Conservation (phyloP, 768 basidiomycete genomes). For the Panaeolus papilionaceus region DNA sequence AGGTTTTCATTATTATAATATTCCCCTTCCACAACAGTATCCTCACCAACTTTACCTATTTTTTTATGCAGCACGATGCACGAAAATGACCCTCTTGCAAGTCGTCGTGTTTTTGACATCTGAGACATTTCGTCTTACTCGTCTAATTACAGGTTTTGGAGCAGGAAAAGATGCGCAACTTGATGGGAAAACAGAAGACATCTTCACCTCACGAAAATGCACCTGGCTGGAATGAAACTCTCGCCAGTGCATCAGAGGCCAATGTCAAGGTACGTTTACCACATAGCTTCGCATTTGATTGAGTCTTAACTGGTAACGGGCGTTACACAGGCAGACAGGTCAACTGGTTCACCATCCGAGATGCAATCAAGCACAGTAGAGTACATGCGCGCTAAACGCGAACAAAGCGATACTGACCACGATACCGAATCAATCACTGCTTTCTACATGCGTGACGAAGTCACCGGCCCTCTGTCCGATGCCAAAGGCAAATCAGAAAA, state of each 20-base stretch:
- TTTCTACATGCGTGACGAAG: constrained; percentile 47
- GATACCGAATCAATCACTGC: constrained; percentile 40
- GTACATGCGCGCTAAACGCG: constrained; percentile 45
- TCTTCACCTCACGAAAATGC: constrained; percentile 58
- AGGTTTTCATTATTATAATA: constrained; percentile 8
- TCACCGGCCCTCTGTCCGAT: constrained; percentile 47
- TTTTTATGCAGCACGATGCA: constrained; percentile 55
- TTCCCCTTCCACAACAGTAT: not conserved
- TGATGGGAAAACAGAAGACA: constrained; percentile 43
- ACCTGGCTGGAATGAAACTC: constrained; percentile 75
- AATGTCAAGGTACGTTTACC: constrained; percentile 58
- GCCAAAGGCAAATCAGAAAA: constrained; percentile 7
- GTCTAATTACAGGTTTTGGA: constrained; percentile 48
- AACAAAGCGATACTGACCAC: constrained; percentile 37
- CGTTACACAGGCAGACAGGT: constrained; percentile 48
- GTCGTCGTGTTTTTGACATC: not conserved
- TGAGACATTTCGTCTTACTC: not conserved
- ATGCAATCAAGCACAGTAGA: constrained; percentile 50
- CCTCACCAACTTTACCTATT: not conserved
- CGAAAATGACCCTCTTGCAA: constrained; percentile 62
- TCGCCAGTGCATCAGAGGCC: constrained; percentile 72
- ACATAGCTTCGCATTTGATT: not conserved
- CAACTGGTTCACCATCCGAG: constrained; percentile 34
- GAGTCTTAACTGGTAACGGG: not conserved
- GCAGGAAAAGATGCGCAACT: constrained; percentile 59